Evolutionary conservation across 2,329 filamentous ascomycete species (phyloP), one percentile per base, ranked within the genome.

Genomic region (Monosporascus sp.): DNA sequence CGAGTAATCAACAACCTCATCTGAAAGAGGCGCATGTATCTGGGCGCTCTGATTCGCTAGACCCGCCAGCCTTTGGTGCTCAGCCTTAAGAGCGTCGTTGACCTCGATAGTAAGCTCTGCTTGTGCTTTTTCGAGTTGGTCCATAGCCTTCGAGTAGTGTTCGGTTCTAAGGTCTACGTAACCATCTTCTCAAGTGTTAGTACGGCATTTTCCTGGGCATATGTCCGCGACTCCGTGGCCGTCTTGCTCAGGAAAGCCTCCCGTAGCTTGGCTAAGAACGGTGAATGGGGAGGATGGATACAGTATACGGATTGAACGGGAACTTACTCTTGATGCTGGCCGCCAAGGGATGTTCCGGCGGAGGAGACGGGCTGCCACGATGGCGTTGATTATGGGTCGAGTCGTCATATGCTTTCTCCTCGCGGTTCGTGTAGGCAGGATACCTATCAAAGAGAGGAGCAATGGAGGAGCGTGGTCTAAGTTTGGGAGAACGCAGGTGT

Each of bases 1-100:
- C 27, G 43, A 43, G 20, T 51, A 51, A 4, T 51, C 49, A 3
- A 44, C 39, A 22, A 46, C 49, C 27, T 43, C 49, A 20, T 51
- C 27, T 17, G 20, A 27, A 22, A 51, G 49, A 15, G 41, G 49
- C n/a, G 25, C 49, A 25, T 43, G 45, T 37, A 51, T 39, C 27
- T 43, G 43, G 15, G 11, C 17, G 27, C 39, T 45, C 17, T 20
- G n/a, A n/a, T 51, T 51, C n/a, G 35, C 27, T 7, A 51, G 41
- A 37, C 9, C 17, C 14, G n/a, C n/a, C 18, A 37, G 27, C 6
- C 35, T 45, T 5, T 24, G 17, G 15, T 46, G 27, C 9, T 46
- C 35, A 11, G 49, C 14, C 18, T 46, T 37, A 17, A 46, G 18
- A 8, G 49, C 6, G 4, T 27, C n/a, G 15, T 51, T 37, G 15